Percentiles rank a stretch among this genome's conserved stretches.
These are phyloP conservation scores for Podospora pseudocomata DNA, from an alignment of 495 filamentous ascomycete genomes.

Conservation along the genomic window DNA sequence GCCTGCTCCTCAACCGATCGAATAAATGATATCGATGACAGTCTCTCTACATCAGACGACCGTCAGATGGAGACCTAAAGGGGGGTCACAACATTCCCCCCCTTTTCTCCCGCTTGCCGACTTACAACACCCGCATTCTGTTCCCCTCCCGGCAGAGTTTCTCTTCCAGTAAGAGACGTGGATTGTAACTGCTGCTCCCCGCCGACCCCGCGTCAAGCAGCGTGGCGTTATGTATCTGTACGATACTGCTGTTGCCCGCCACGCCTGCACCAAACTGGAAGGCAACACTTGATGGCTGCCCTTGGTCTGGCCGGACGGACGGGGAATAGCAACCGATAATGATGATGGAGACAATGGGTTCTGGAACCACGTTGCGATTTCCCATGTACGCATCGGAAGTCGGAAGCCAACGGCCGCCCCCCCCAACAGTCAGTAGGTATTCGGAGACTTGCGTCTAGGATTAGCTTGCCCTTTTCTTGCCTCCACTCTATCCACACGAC, in stretches of 20 bases:
- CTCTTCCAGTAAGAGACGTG: background rate
- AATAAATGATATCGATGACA: background rate
- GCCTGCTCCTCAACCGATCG: background rate
- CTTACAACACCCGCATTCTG: background rate
- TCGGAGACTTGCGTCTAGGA: background rate
- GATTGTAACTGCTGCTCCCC: background rate
- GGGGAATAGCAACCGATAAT: background rate
- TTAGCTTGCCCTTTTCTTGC: background rate
- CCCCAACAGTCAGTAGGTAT: background rate
- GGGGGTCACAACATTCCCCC: background rate
- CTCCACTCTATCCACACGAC: background rate
- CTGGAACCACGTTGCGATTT: background rate
- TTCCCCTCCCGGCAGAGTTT: background rate
- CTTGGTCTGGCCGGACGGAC: background rate
- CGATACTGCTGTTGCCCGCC: background rate
- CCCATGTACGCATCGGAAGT: background rate
- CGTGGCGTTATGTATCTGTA: constrained; percentile 2
- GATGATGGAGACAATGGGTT: background rate
- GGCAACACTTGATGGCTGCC: background rate
- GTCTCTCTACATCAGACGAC: background rate
- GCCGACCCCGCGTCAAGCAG: background rate
- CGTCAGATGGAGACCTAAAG: background rate
- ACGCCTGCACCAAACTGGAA: background rate
- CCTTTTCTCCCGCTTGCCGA: background rate
- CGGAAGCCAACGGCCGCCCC: background rate